Base-by-base conservation (phyloP, 306 rosid species). In the Rosa persica region DNA sequence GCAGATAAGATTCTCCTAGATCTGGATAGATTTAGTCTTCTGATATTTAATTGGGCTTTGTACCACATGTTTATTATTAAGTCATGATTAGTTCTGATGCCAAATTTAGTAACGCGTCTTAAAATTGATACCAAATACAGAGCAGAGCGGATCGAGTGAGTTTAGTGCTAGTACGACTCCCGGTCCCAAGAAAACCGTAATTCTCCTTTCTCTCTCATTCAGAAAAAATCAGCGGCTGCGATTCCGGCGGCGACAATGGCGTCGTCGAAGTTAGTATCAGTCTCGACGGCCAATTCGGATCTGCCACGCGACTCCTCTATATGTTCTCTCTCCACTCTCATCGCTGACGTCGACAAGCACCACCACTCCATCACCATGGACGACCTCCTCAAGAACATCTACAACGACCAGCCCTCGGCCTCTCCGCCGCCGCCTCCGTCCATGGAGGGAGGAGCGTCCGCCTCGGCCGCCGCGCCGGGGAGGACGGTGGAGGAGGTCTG, bases 231-330 rank as follows among this genome's bases (percentile, higher is more conserved):
- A 68, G 71, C 71, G 52, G 85, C 90, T 71, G 70, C 74, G 85
- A 85, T 72, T 44, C 66, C 81, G 91, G 78, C 86, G 75, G 79
- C 77, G 54, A 74, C 68, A 42, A 74, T 91, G 98, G 93, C 97
- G 81, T 89, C 95, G 80, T 82, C 97, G 67, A 91, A 93, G 82
- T 84, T 93, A 79, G 90, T 83, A 76, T 89, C 82, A 69, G 79
- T 83, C 68, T 78, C 89, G 27, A 83, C 92, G 68, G 71, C 90
- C 79, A 94, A 86, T 87, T 60, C 94, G 89, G 98, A 94, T 88
- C 93, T 88, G 81, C 96, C 94, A 78, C 91, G 89, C 42, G 86
- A 88, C 73, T 89, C 93, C 5, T 85, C 93, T 76, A 73, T 85
- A 54, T 87, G 90, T 82, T 89, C 96, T 13, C 78, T 86, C 74